These are phyloP conservation scores for Fomitopsis pulvina DNA, from an alignment of 768 basidiomycete species.

Conservation along the genomic window DNA sequence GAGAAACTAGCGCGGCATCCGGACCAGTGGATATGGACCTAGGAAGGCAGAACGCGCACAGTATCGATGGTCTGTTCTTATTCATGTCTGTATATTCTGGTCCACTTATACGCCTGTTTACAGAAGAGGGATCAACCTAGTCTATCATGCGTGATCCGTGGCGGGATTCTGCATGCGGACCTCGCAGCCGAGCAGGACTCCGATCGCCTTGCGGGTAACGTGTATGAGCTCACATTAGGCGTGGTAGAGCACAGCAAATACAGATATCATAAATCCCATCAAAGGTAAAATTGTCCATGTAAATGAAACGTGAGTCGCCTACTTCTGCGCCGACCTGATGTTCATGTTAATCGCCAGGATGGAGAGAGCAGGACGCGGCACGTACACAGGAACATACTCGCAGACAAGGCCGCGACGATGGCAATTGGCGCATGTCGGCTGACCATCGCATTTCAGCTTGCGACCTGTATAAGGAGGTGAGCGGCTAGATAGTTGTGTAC, in stretches of 20 bases:
- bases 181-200: not conserved
- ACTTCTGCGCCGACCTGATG: conserved; percentile 10
- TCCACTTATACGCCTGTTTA: not conserved
- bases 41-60: no score
- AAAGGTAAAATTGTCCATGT: not conserved
- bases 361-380: conserved; percentile 5
- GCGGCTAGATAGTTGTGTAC: conserved; percentile 1
- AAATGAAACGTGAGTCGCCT: not conserved
- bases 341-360: not conserved
- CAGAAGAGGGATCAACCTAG: conserved; percentile 1
- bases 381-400: conserved; percentile 61
- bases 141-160: not conserved
- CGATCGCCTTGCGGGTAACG: not conserved
- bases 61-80: no score
- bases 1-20: no score
- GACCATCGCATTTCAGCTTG: conserved; percentile 71
- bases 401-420: conserved; percentile 52
- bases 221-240: not conserved
- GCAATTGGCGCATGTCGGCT: conserved; percentile 63
- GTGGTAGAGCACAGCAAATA: not conserved
- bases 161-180: not conserved
- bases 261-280: not conserved
- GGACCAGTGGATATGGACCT: no score
- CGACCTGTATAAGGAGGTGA: conserved; percentile 37
- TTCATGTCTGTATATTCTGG: not conserved